Base-by-base conservation (phyloP, 2,329 filamentous ascomycete genomes). In the Camillea tinctor region DNA sequence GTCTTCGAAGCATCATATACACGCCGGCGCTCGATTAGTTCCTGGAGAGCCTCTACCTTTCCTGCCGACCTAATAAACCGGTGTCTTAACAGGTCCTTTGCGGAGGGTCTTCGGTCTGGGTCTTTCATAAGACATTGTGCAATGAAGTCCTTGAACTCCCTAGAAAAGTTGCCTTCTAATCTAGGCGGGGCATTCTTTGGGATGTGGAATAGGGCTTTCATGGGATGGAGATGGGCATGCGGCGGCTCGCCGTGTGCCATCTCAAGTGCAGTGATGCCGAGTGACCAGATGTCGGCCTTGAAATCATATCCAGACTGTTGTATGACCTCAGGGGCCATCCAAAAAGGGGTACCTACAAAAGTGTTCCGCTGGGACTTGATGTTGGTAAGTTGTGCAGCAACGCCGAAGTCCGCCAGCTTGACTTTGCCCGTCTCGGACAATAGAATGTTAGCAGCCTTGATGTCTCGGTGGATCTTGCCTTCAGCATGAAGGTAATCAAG, bases 341-440 rank as follows among this genome's bases (percentile, higher is more conserved):
- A 97, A 73, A 96, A 97, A 0, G 95, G 95, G 0, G 94, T 98
- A 20, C 95, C 95, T 20, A 99, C 95, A 71, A 99, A 98, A 0
- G 95, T 99, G 76, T 98, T 94, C 57, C 95, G 88, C 75, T 97
- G 93, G 2, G 94, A 97, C 77, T 97, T 97, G 79, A 98, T 96
- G 73, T 97, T 97, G 62, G 92, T 96, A 70, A 99, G 82, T 75
- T 99, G 95, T 26, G 95, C 94, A 7, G 95, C 95, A 50, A 99
- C 95, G 61, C 95, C 95, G 73, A 99, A 99, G 77, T 99, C 94
- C 49, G 94, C 94, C 67, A 98, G 82, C 81, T 98, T 98, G 74
- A 98, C 94, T 72, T 92, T 93, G 71, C 94, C 94, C 3, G 85
- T 83, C 68, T 94, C 89, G 0, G 93, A 95, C n/a, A 98, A 83